phyloP scores from a whole-genome alignment of 257 asterid genomes.

The Solanum dulcamara region DNA sequence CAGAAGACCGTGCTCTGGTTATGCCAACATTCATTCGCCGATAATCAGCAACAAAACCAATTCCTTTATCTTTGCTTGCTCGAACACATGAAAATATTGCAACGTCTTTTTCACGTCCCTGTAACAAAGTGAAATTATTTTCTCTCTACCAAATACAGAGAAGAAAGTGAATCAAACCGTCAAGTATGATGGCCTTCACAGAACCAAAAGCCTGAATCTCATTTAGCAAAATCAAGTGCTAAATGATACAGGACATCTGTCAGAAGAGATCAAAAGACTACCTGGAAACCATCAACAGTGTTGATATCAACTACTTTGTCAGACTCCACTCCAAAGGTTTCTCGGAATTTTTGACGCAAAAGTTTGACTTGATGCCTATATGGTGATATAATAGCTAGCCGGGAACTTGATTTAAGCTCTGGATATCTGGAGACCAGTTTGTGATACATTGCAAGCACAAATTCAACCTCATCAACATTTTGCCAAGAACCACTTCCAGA shows the following conservation, averaged over 20 bases:
- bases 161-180: neutral
- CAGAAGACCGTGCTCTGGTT: conserved; percentile 91
- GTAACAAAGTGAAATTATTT: neutral
- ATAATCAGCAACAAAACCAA: conserved; percentile 85
- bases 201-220: neutral
- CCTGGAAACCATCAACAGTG: conserved; percentile 99
- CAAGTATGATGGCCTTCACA: neutral
- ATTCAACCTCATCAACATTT: conserved; percentile 84
- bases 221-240: neutral
- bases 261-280: conserved; percentile 1
- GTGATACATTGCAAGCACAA: conserved; percentile 58
- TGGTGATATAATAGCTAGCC: conserved; percentile 85
- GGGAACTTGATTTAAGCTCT: conserved; percentile 76
- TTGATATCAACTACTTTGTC: conserved; percentile 76
- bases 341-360: conserved; percentile 48
- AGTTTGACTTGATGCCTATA: conserved; percentile 79
- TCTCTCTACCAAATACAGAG: neutral
- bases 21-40: conserved; percentile 99
- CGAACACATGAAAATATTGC: conserved; percentile 97
- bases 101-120: conserved; percentile 99
- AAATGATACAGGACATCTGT: neutral
- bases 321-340: conserved; percentile 66
- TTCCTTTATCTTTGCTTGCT: conserved; percentile 53
- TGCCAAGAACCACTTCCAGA: conserved; percentile 79
- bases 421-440: conserved; percentile 71